A percentile compares a stretch with the other conserved stretches of the same genome.
Evolutionary conservation across 371 early-diverging fungal genomes (phyloP).

Genomic region (Haplosporangium sp.): DNA sequence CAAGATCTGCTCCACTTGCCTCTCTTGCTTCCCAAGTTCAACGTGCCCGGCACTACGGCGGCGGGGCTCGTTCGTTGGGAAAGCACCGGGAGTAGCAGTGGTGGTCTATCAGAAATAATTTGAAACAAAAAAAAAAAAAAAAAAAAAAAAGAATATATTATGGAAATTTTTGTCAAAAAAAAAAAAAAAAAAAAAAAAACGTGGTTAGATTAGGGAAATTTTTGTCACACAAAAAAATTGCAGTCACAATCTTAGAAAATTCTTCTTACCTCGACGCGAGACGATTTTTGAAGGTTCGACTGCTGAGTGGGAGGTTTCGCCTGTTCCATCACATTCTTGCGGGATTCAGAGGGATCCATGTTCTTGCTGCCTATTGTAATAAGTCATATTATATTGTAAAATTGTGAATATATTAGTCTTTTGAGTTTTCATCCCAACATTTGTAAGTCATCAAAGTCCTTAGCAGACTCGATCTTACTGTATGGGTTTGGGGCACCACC

Average conservation of each 20-base stretch:
- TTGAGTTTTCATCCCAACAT: slow-evolving; percentile 1
- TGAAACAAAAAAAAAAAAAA: background rate
- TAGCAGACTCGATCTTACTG: slow-evolving; percentile 31
- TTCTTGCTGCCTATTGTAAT: background rate
- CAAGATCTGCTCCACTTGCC: background rate
- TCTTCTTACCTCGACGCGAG: background rate
- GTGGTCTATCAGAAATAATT: background rate
- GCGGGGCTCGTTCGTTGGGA: background rate
- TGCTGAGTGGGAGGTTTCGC: background rate
- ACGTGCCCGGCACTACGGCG: background rate
- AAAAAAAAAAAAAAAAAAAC: too few species aligned
- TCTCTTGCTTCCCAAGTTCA: background rate
- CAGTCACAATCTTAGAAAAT: too few species aligned
- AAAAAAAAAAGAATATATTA: too few species aligned
- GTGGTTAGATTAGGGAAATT: too few species aligned
- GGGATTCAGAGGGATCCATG: background rate
- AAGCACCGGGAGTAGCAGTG: background rate
- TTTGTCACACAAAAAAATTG: too few species aligned
- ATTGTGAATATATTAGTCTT: background rate
- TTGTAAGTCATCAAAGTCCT: slow-evolving; percentile 26
- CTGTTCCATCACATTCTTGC: background rate
- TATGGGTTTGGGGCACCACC: slow-evolving; percentile 29
- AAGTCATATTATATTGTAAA: background rate
- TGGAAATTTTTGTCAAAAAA: too few species aligned
- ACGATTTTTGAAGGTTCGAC: background rate